Percentiles rank a stretch among this genome's conserved stretches.
Evolutionary conservation across 768 basidiomycete genomes (phyloP).

Genomic region (Kwoniella shandongensis): DNA sequence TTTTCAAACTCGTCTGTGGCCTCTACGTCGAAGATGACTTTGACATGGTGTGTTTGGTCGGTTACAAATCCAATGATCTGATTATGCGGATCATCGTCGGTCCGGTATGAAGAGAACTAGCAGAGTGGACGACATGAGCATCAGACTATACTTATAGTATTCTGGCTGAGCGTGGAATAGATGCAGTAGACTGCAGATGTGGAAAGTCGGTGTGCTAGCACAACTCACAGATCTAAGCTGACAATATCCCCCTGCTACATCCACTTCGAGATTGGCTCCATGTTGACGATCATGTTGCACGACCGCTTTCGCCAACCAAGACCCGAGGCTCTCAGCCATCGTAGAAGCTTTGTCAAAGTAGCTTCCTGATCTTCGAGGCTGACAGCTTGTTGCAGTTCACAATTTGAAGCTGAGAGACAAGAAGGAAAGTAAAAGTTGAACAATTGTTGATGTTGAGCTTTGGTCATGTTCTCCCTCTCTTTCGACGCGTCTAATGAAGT

Average conservation of each 20-base stretch:
- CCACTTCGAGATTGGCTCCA: conserved; percentile 24
- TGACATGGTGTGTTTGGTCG: conserved; percentile 29
- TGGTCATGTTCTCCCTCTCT: not conserved
- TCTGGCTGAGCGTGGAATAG: too few relatives aligned
- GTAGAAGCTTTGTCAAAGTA: too few relatives aligned
- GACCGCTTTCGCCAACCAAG: conserved; percentile 31
- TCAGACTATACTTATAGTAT: too few relatives aligned
- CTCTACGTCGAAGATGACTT: conserved; percentile 32
- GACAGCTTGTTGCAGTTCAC: not conserved
- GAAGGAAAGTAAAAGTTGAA: not conserved
- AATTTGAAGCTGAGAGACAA: not conserved
- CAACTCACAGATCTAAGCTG: conserved; percentile 27
- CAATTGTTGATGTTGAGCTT: not conserved
- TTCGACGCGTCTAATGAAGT: not conserved
- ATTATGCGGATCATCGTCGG: conserved; percentile 16
- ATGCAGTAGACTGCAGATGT: too few relatives aligned
- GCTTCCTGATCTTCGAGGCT: too few relatives aligned
- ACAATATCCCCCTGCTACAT: conserved; percentile 15
- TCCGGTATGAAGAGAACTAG: conserved; percentile 37
- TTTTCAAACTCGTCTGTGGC: conserved; percentile 35
- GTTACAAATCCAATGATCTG: conserved; percentile 28
- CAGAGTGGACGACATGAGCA: not conserved
- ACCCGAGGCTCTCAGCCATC: conserved; percentile 31
- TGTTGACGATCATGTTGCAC: conserved; percentile 29
- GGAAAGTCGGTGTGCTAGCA: too few relatives aligned